phyloP scores from a whole-genome alignment of 2,329 filamentous ascomycete species.

The Xylariaceae sp. region DNA sequence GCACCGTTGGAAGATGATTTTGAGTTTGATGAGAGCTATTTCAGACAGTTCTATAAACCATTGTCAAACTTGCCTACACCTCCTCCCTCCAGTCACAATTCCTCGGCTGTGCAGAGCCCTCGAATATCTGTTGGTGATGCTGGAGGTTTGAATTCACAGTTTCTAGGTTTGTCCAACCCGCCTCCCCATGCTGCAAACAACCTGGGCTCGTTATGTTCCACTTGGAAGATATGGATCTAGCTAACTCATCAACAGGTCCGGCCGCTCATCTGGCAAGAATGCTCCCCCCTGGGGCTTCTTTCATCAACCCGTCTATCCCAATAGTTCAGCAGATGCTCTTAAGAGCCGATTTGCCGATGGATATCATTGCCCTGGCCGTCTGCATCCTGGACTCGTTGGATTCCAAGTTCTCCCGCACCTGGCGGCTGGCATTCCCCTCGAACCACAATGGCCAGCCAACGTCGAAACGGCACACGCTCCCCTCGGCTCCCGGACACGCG shows the following conservation, averaged over 20 bases:
- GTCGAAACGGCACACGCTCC: constrained; percentile 41
- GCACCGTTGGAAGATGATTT: constrained; percentile 38
- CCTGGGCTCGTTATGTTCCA: too few species aligned
- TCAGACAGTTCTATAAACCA: constrained; percentile 56
- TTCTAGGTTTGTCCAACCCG: constrained; percentile 33
- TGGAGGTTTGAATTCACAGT: constrained; percentile 38
- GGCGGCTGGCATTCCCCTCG: constrained; percentile 55
- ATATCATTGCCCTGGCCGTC: constrained; percentile 58
- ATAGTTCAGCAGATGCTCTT: constrained; percentile 56
- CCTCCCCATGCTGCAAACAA: neutral
- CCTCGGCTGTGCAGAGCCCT: constrained; percentile 41
- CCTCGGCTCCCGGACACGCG: constrained; percentile 30
- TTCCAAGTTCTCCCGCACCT: constrained; percentile 56
- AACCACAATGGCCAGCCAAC: constrained; percentile 21
- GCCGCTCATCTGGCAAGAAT: constrained; percentile 62
- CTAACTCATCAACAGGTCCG: constrained; percentile 43
- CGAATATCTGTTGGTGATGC: constrained; percentile 39
- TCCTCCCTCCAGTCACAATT: constrained; percentile 48
- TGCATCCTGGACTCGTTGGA: constrained; percentile 62
- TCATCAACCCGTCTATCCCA: constrained; percentile 51
- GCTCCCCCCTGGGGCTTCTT: constrained; percentile 57
- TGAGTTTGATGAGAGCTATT: constrained; percentile 49
- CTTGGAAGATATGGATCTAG: too few species aligned
- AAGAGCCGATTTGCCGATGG: constrained; percentile 52
- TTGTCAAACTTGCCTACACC: constrained; percentile 64